These are phyloP conservation scores for Daldinia vernicosa DNA, from an alignment of 495 filamentous ascomycete genomes.

Conservation along the genomic window DNA sequence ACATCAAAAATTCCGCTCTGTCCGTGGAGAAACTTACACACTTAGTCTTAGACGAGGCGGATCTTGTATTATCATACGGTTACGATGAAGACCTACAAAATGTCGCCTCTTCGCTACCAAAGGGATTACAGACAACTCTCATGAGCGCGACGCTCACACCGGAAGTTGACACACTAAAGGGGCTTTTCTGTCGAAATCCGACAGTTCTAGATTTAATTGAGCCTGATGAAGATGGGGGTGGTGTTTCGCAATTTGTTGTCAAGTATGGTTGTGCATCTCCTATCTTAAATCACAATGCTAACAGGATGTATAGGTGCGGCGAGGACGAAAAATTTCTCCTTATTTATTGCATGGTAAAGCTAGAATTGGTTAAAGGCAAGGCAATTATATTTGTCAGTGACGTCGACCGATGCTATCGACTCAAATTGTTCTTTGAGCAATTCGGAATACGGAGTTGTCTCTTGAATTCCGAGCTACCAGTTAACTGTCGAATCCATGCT, in stretches of 20 bases:
- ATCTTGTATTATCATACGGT: conserved; percentile 92
- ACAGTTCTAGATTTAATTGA: conserved; percentile 77
- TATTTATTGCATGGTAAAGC: conserved; percentile 91
- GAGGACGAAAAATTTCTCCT: conserved; percentile 98
- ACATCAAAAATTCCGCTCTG: conserved; percentile 74
- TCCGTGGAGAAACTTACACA: conserved; percentile 74
- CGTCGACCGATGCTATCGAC: conserved; percentile 89
- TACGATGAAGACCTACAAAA: conserved; percentile 89
- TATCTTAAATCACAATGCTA: conserved; percentile 11
- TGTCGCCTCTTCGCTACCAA: conserved; percentile 77
- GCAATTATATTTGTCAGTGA: conserved; percentile 93
- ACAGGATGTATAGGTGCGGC: conserved; percentile 66
- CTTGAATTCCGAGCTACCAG: conserved; percentile 91
- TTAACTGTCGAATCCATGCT: conserved; percentile 91
- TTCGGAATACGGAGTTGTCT: conserved; percentile 95
- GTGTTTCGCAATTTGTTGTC: conserved; percentile 86
- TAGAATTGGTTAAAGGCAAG: conserved; percentile 94
- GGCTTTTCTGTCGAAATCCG: conserved; percentile 85
- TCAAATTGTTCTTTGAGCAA: conserved; percentile 96
- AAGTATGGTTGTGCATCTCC: conserved; percentile 58
- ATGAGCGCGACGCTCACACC: conserved; percentile 91
- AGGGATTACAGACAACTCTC: conserved; percentile 87
- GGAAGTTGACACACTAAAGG: conserved; percentile 86
- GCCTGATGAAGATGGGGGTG: conserved; percentile 71
- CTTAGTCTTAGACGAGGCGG: conserved; percentile 94